A percentile compares a stretch with the other conserved stretches of the same genome.
phyloP scores from a whole-genome alignment of 2,329 filamentous ascomycete species.

The Lachnellula subtilissima region DNA sequence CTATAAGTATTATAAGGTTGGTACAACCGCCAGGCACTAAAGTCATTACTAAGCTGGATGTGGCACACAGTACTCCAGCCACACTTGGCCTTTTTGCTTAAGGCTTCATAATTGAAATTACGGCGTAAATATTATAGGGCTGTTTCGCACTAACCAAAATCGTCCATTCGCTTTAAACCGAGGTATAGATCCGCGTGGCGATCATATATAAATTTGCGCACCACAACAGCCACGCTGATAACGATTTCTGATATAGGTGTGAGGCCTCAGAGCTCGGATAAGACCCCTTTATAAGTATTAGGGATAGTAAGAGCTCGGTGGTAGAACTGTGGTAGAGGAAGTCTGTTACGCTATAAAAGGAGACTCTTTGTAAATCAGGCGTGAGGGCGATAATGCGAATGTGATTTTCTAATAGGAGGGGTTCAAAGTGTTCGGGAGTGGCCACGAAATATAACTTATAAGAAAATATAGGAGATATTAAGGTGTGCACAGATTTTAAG shows the following conservation, averaged over 20 bases:
- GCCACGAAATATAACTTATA: not conserved
- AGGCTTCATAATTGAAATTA: constrained; percentile 3
- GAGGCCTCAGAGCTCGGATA: not conserved
- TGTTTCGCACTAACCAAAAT: constrained; percentile 1
- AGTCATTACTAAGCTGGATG: constrained; percentile 1
- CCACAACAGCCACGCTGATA: not conserved
- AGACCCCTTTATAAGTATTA: not conserved
- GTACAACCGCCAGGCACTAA: not conserved
- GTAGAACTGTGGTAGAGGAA: not conserved
- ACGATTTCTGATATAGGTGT: not conserved
- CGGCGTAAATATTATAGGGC: not conserved
- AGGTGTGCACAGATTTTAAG: not conserved
- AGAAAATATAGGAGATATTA: not conserved
- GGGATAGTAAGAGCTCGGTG: not conserved
- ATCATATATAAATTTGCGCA: not conserved
- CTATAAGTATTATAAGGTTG: no score
- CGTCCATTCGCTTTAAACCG: not conserved
- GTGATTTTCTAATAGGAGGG: not conserved
- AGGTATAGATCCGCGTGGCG: not conserved
- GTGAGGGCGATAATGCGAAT: not conserved
- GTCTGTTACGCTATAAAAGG: not conserved
- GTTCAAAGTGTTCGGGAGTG: not conserved
- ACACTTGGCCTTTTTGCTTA: not conserved
- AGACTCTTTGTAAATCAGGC: not conserved
- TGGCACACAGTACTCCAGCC: not conserved